These are phyloP conservation scores for Ensete ventricosum DNA, from an alignment of 176 grass and related monocot genomes.

Conservation along the genomic window DNA sequence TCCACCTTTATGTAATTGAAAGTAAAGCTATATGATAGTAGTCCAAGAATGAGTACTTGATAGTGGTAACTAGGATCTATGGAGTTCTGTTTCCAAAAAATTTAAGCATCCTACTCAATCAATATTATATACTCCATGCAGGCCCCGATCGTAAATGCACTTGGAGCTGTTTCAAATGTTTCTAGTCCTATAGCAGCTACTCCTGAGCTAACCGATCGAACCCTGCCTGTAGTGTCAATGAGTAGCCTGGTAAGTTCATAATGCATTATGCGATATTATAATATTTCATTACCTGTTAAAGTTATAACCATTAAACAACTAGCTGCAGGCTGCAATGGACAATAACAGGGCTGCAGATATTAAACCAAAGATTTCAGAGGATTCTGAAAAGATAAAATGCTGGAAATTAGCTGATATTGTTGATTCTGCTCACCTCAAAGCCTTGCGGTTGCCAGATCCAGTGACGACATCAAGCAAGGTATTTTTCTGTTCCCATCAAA, in stretches of 20 bases:
- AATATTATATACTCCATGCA: constrained; percentile 23
- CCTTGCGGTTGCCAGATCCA: constrained; percentile 57
- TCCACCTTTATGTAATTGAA: too few species aligned
- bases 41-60: too few species aligned
- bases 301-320: constrained; percentile 23
- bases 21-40: too few species aligned
- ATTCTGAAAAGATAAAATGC: constrained; percentile 77
- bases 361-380: constrained; percentile 88
- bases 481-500: constrained; percentile 8
- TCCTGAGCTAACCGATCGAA: constrained; percentile 68
- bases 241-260: constrained; percentile 61
- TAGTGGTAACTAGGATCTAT: too few species aligned
- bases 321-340: constrained; percentile 65
- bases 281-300: not conserved
- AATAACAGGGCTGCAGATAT: constrained; percentile 63
- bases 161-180: constrained; percentile 75
- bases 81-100: not conserved
- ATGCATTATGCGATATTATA: not conserved
- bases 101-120: too few species aligned
- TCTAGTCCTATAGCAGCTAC: constrained; percentile 79
- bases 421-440: constrained; percentile 72
- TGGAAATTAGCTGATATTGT: constrained; percentile 85
- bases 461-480: constrained; percentile 59
- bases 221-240: constrained; percentile 74
- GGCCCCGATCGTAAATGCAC: constrained; percentile 56